Conservation (phyloP, 345 rosid species). For the Eutrema yunnanense region DNA sequence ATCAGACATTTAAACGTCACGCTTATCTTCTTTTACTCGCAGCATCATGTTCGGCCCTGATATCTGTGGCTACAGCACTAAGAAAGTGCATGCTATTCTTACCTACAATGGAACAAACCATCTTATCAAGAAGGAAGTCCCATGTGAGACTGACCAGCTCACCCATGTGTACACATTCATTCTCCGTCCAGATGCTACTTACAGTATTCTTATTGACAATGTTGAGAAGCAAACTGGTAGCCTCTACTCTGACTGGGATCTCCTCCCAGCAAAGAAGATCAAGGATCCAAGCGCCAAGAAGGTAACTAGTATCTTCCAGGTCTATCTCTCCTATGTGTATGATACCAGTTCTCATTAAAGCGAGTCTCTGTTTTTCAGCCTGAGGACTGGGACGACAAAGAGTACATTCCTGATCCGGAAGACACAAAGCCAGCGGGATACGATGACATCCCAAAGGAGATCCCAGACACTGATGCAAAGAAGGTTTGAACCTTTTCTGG, state of each 20-base stretch:
- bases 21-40: conserved; percentile 21
- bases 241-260: conserved; percentile 88
- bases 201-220: conserved; percentile 88
- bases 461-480: conserved; percentile 79
- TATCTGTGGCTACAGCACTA: conserved; percentile 93
- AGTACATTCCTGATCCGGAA: conserved; percentile 86
- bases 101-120: conserved; percentile 74
- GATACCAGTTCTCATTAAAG: not conserved
- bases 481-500: conserved; percentile 46
- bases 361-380: conserved; percentile 45
- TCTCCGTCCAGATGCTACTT: conserved; percentile 92
- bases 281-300: conserved; percentile 96
- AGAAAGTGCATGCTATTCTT: conserved; percentile 98
- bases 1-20: not conserved
- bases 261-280: conserved; percentile 82
- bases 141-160: conserved; percentile 99
- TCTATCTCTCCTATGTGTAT: not conserved
- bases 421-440: conserved; percentile 95
- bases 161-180: conserved; percentile 86
- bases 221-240: conserved; percentile 95
- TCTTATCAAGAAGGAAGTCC: conserved; percentile 92
- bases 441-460: conserved; percentile 94
- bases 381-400: conserved; percentile 97
- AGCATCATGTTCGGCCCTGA: conserved; percentile 99
- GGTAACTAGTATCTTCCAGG: conserved; percentile 29